A percentile compares a stretch with the other conserved stretches of the same genome.
Evolutionary conservation across 2,329 filamentous ascomycete species (phyloP).

Genomic region (Diaporthe sp.): DNA sequence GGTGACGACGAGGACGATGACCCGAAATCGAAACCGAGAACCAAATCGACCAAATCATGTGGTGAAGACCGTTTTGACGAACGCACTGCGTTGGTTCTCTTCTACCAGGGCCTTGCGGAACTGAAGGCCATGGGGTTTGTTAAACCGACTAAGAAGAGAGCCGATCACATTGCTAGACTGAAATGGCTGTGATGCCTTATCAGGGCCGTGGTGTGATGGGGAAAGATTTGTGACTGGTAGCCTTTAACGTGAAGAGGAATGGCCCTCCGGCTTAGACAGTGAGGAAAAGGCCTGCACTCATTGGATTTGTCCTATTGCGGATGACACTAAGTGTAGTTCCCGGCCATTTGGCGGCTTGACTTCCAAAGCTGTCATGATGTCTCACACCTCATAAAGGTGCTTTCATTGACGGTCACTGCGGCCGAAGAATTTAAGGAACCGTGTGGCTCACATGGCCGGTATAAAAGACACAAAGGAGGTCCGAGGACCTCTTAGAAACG

Average conservation of each 20-base stretch:
- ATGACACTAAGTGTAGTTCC: slow-evolving; percentile 27
- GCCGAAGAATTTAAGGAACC: slow-evolving; percentile 17
- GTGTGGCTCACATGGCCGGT: slow-evolving; percentile 28
- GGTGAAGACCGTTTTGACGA: slow-evolving; percentile 61
- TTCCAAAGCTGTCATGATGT: slow-evolving; percentile 31
- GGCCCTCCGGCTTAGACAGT: neutral
- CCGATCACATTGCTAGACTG: slow-evolving; percentile 92
- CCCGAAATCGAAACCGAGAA: slow-evolving; percentile 52
- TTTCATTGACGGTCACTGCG: slow-evolving; percentile 25
- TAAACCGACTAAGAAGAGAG: slow-evolving; percentile 90
- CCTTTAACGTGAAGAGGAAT: slow-evolving; percentile 22
- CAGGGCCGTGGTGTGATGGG: slow-evolving; percentile 10
- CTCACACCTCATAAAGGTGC: slow-evolving; percentile 35
- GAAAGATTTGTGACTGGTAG: neutral
- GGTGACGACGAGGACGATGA: slow-evolving; percentile 56
- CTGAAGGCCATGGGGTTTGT: slow-evolving; percentile 88
- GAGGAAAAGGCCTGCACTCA: neutral
- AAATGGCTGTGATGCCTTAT: slow-evolving; percentile 74
- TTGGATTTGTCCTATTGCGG: slow-evolving; percentile 30
- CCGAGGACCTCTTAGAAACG: slow-evolving; percentile 14
- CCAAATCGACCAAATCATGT: slow-evolving; percentile 44
- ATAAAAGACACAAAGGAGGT: slow-evolving; percentile 33
- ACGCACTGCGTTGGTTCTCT: slow-evolving; percentile 76
- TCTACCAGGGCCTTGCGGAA: slow-evolving; percentile 89
- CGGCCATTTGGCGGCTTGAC: slow-evolving; percentile 25